These are phyloP conservation scores for Diaporthe humulicola DNA, from an alignment of 2,329 filamentous ascomycete species.

Conservation along the genomic window DNA sequence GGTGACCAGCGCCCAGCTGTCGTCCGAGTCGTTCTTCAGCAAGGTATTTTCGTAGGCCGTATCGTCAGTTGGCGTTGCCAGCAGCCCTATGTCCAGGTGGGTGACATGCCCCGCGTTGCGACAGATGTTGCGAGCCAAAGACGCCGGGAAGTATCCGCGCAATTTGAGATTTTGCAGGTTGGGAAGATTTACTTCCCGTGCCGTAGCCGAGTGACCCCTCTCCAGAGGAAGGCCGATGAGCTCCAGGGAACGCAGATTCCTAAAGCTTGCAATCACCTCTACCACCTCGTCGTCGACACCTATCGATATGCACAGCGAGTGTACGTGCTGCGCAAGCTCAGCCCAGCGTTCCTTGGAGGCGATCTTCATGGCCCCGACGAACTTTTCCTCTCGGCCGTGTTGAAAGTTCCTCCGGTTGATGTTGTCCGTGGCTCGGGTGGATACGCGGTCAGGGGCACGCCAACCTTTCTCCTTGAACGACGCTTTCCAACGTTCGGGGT, in stretches of 20 bases:
- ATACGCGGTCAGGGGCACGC: not conserved
- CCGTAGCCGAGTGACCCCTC: not conserved
- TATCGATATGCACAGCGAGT: constrained; percentile 1
- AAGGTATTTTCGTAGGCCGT: not conserved
- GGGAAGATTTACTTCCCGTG: not conserved
- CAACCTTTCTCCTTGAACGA: not conserved
- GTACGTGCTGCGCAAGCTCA: not conserved
- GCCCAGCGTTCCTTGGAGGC: constrained; percentile 3
- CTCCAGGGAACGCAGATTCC: not conserved
- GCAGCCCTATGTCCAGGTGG: not conserved
- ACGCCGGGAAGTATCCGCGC: not conserved
- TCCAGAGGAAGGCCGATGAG: not conserved
- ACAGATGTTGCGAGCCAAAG: not conserved
- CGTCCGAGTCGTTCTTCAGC: not conserved
- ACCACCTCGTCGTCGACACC: constrained; percentile 11
- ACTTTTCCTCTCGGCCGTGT: constrained; percentile 1
- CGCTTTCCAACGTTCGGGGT: not conserved
- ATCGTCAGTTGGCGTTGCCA: constrained; percentile 4
- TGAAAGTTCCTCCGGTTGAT: not conserved
- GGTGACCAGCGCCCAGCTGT: not conserved
- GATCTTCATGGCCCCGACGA: not conserved
- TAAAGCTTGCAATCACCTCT: not conserved
- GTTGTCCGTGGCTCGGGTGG: not conserved
- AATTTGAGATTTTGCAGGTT: not conserved
- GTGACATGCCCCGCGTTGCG: not conserved